These are phyloP conservation scores for Clonostachys chloroleuca DNA, from an alignment of 2,329 filamentous ascomycete genomes.

Conservation along the genomic window DNA sequence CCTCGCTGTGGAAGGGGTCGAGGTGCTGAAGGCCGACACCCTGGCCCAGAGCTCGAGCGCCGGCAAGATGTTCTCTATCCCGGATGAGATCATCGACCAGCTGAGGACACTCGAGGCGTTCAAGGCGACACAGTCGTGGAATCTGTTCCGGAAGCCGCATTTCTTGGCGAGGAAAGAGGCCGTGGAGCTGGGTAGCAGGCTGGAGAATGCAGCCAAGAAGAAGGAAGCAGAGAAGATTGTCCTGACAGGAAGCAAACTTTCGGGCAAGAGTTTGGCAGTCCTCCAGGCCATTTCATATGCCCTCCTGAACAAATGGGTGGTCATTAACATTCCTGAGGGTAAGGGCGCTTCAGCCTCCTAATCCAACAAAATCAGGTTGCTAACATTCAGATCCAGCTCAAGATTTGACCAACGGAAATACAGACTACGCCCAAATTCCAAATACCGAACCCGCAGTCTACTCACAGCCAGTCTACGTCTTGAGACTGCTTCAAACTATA, in stretches of 20 bases:
- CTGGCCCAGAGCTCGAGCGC: constrained; percentile 49
- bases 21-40: constrained; percentile 51
- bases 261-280: constrained; percentile 84
- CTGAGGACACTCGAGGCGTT: constrained; percentile 85
- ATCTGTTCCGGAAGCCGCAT: constrained; percentile 76
- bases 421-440: constrained; percentile 71
- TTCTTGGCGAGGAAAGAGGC: constrained; percentile 75
- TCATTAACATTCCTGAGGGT: constrained; percentile 89
- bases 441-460: constrained; percentile 58
- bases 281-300: constrained; percentile 81
- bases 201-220: constrained; percentile 48
- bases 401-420: constrained; percentile 75
- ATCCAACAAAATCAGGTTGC: not conserved
- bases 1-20: constrained; percentile 66
- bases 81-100: constrained; percentile 68
- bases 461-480: constrained; percentile 73
- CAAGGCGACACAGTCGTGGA: constrained; percentile 86
- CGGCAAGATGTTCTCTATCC: constrained; percentile 67
- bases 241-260: constrained; percentile 66
- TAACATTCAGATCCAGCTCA: constrained; percentile 50
- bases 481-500: constrained; percentile 70
- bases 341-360: constrained; percentile 17
- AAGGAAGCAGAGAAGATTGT: constrained; percentile 60
- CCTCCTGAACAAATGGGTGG: constrained; percentile 80
- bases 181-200: constrained; percentile 60